Conservation (phyloP, 139 green algal genomes). For the Picochlorum sp. region DNA sequence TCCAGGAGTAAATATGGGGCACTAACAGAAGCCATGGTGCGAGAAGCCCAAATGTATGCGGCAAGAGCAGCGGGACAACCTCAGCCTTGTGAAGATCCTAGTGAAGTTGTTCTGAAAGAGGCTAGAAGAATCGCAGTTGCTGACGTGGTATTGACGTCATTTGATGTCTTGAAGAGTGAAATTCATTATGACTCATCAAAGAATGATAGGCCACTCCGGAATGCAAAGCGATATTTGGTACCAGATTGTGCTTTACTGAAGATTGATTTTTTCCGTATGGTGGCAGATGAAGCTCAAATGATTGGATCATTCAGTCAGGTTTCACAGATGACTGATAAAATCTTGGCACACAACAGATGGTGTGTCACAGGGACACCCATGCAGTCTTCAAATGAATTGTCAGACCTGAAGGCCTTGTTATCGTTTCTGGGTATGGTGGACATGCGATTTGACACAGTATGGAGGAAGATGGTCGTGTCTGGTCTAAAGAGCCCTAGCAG, state of each 20-base stretch:
- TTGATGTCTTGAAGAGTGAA: conserved; percentile 75
- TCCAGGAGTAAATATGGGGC: neutral
- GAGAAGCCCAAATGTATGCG: conserved; percentile 1
- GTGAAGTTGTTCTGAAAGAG: neutral
- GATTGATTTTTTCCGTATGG: conserved; percentile 79
- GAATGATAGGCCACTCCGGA: neutral
- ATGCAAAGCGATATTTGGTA: neutral
- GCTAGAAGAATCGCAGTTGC: conserved; percentile 48
- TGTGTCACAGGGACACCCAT: conserved; percentile 80
- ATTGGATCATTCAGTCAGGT: conserved; percentile 63
- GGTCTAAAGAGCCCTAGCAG: neutral
- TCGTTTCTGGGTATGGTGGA: conserved; percentile 55
- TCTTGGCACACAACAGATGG: conserved; percentile 40
- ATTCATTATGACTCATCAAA: conserved; percentile 40
- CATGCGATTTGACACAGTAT: neutral
- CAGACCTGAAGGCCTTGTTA: conserved; percentile 80
- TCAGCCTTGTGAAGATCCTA: neutral
- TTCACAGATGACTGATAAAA: conserved; percentile 62
- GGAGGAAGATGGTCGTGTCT: neutral
- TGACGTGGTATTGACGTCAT: conserved; percentile 86
- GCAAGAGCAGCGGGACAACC: neutral
- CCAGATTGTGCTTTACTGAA: conserved; percentile 54
- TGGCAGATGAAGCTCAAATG: conserved; percentile 90
- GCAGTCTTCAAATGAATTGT: conserved; percentile 48
- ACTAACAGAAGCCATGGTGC: neutral